Evolutionary conservation across 192 early-diverging fungal species (phyloP), one percentile per base, ranked within the genome.

Genomic region (Entrophospora sp.): DNA sequence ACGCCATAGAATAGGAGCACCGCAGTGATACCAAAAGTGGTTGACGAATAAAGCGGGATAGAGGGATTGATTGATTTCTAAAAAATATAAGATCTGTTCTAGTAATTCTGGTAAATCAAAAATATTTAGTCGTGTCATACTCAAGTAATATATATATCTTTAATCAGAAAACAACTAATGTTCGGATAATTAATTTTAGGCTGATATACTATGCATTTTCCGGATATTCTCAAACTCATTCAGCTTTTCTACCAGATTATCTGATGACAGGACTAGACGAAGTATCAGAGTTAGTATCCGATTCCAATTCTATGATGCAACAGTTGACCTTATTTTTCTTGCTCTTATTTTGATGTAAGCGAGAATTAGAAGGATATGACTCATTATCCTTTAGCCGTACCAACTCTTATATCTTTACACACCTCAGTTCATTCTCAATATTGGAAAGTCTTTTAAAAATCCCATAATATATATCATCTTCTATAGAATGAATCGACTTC

Each of bases 401-500:
- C 18, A 51, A n/a, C 48, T 51, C 18, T 51, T 5, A 5, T 51
- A 10, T 51, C 5, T 51, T 51, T 51, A 51, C 18, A 51, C 48
- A 51, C 5, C 48, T 51, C 18, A 51, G 48, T 51, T 51, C 48
- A 51, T 25, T 10, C 20, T 51, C 48, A 51, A 51, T 51, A 51
- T 10, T 51, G 18, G 7, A n/a, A 25, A 51, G 48, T 51, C 18
- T 51, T 51, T 51, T n/a, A 51, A 51, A 51, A 51, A 51, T 51
- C 18, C 48, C 48, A 51, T 51, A 51, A 5, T 51, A 5, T 51
- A 51, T 51, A 51, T 51, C 48, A 51, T 51, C 18, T 51, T 51
- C 48, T n/a, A 51, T 51, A 51, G 48, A 51, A 51, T 51, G 24
- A 51, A 51, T n/a, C 24, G 48, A n/a, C n/a, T n/a, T n/a, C n/a